A percentile compares a stretch with the other conserved stretches of the same genome.
phyloP scores from a whole-genome alignment of 176 grass and related monocot genomes.

The Bolboschoenus planiculmis region DNA sequence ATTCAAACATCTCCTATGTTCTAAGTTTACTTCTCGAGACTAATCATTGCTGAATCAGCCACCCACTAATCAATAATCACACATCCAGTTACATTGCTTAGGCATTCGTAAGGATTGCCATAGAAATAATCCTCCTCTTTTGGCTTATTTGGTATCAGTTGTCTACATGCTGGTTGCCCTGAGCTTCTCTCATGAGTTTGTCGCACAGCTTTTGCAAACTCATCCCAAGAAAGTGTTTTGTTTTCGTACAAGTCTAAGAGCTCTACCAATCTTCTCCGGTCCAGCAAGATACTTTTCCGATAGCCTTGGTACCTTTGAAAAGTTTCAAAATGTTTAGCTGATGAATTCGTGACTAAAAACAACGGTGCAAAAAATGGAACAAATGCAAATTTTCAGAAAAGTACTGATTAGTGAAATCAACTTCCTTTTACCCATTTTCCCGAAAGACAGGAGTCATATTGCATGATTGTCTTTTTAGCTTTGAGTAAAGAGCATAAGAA shows the following conservation, averaged over 20 bases:
- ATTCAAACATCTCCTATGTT: background rate
- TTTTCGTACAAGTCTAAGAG: conserved; percentile 55
- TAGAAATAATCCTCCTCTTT: conserved; percentile 99
- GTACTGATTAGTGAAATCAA: background rate
- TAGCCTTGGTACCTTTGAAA: conserved; percentile 63
- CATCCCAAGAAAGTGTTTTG: conserved; percentile 65
- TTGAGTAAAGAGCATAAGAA: background rate
- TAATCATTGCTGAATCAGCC: conserved; percentile 21
- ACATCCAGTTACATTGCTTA: conserved; percentile 51
- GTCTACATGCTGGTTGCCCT: conserved; percentile 61
- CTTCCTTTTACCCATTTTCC: background rate
- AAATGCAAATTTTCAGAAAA: background rate
- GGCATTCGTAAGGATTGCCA: conserved; percentile 77
- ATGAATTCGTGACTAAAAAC: background rate
- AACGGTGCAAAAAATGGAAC: background rate
- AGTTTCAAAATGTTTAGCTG: conserved; percentile 1
- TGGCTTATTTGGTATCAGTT: conserved; percentile 51
- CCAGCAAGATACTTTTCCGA: conserved; percentile 56
- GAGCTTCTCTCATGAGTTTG: conserved; percentile 33
- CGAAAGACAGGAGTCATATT: background rate
- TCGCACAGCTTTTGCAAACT: conserved; percentile 49
- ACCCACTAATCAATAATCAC: background rate
- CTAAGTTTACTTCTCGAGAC: background rate
- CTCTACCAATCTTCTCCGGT: conserved; percentile 60
- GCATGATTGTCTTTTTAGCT: background rate